Base-by-base conservation (phyloP, 495 filamentous ascomycete genomes). In the Hypoxylon rickii region DNA sequence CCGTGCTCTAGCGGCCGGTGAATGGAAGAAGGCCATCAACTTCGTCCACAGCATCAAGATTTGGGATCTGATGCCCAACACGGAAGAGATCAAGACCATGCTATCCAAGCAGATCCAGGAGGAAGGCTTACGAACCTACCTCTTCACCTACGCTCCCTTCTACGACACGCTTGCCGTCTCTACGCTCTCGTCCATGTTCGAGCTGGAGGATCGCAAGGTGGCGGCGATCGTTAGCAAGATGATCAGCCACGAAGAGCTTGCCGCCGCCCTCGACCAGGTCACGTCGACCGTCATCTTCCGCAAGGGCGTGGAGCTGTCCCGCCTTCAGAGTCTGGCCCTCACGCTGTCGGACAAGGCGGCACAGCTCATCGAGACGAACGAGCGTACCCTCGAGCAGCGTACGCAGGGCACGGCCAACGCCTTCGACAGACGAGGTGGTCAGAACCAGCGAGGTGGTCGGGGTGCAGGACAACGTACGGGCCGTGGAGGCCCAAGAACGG, bases 71-170 rank as follows among this genome's bases (percentile, higher is more conserved):
- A 94, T 99, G 84, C 84, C 92, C 51, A 80, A 89, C 62, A 85
- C 90, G 22, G 86, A 89, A 19, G 87, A 89, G 71, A 92, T 97
- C 78, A 97, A 97, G 86, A 76, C 82, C 45, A 96, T 97, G 93
- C 87, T 99, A 21, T 88, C 91, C 21, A 89, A 89, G 69, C 94
- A 97, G 78, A 96, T 96, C 60, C 95, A 99, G 75, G 94, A 97
- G 71, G 95, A 97, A 78, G 94, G 94, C 52, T 83, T 99, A 44
- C 83, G 95, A 48, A 99, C 94, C 44, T 99, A 99, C 74, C 89
- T 99, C 63, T 97, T 99, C 83, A 99, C 94, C 45, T 99, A 99
- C 73, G 94, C 94, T 34, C 94, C 94, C 43, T 99, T 93, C 82
- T 99, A 99, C 78, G 94, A 97, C 73, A 99, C 94, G 26, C 84